Evolutionary conservation across 202 grass and related monocot genomes (phyloP).

Genomic region (Schoenoplectus triqueter): DNA sequence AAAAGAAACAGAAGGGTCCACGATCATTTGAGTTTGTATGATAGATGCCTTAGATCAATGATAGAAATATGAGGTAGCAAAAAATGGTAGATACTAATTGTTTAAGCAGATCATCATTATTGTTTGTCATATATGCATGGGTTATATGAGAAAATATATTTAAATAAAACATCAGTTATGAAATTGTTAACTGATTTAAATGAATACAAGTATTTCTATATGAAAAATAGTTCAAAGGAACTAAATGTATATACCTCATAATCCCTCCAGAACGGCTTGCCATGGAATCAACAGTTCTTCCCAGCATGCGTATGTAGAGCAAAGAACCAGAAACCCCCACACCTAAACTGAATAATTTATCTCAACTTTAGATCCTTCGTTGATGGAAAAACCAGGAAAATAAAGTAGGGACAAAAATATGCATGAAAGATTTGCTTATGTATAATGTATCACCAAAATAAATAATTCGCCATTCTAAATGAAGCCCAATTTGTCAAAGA

Average conservation of each 20-base stretch:
- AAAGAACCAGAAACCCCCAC: conserved; percentile 86
- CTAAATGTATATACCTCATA: conserved; percentile 59
- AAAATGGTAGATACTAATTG: background rate
- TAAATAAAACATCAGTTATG: background rate
- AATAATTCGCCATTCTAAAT: background rate
- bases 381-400: background rate
- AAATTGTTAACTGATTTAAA: background rate
- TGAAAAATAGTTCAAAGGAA: background rate
- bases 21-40: background rate
- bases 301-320: conserved; percentile 88
- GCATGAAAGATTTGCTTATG: background rate
- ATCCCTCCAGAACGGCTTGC: conserved; percentile 72
- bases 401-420: background rate
- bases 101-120: background rate
- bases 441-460: conserved; percentile 7
- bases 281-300: conserved; percentile 90
- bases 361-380: conserved; percentile 24
- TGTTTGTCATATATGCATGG: background rate
- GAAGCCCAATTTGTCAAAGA: background rate
- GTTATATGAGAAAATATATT: background rate
- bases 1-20: background rate
- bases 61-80: conserved; percentile 10
- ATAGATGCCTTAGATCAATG: background rate
- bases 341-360: conserved; percentile 68
- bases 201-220: background rate